These are phyloP conservation scores for Trichocomaceae sp. DNA, from an alignment of 2,329 filamentous ascomycete genomes.

Conservation along the genomic window DNA sequence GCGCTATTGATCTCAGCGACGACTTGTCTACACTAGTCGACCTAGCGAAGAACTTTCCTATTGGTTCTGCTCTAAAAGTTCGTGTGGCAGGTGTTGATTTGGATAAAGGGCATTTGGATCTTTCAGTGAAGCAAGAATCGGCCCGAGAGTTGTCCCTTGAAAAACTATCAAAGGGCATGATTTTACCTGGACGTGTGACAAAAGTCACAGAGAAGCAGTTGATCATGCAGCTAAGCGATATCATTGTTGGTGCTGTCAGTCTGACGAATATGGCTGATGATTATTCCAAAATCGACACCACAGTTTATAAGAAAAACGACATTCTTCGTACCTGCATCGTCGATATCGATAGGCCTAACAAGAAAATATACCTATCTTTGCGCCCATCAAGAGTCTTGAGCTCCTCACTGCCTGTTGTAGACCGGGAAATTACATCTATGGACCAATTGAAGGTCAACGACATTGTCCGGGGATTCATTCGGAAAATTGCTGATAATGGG, in stretches of 20 bases:
- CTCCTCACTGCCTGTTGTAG: slow-evolving; percentile 71
- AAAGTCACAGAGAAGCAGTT: slow-evolving; percentile 79
- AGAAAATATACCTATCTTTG: slow-evolving; percentile 72
- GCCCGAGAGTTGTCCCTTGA: slow-evolving; percentile 59
- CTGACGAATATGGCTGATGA: slow-evolving; percentile 81
- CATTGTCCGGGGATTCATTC: slow-evolving; percentile 83
- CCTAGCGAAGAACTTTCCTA: slow-evolving; percentile 70
- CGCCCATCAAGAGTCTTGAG: slow-evolving; percentile 84
- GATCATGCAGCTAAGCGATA: slow-evolving; percentile 76
- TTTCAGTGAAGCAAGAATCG: slow-evolving; percentile 64
- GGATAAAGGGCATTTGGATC: slow-evolving; percentile 68
- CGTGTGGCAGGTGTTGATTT: slow-evolving; percentile 69
- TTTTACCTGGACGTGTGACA: slow-evolving; percentile 75
- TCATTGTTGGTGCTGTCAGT: slow-evolving; percentile 70
- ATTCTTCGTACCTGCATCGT: slow-evolving; percentile 82
- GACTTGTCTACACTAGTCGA: slow-evolving; percentile 74
- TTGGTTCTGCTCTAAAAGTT: slow-evolving; percentile 81
- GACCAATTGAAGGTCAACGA: slow-evolving; percentile 70
- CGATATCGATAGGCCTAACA: slow-evolving; percentile 73
- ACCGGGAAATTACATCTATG: slow-evolving; percentile 67
- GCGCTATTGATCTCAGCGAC: slow-evolving; percentile 76
- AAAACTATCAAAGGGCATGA: slow-evolving; percentile 68
- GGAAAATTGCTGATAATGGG: slow-evolving; percentile 81
- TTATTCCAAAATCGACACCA: slow-evolving; percentile 71
- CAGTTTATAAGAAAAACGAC: slow-evolving; percentile 72